These are phyloP conservation scores for Dothistroma septosporum DNA, from an alignment of 2,329 filamentous ascomycete genomes.

Conservation along the genomic window DNA sequence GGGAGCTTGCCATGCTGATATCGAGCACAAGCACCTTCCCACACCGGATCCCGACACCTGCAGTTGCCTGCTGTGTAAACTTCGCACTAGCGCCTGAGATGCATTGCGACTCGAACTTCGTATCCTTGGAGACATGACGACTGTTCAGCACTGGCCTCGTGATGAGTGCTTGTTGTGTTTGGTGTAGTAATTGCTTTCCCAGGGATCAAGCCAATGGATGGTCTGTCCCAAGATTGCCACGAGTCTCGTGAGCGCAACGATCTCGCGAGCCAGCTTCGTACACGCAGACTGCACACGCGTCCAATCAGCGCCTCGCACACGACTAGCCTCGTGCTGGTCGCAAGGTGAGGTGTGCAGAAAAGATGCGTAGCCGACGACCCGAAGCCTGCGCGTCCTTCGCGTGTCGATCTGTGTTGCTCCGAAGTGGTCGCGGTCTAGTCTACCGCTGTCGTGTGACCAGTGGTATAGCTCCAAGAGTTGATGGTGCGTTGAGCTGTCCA, in stretches of 20 bases:
- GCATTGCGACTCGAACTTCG: neutral
- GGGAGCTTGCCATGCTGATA: neutral
- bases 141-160: too few species aligned
- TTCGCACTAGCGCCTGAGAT: neutral
- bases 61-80: neutral
- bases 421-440: neutral
- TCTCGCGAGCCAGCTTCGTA: too few species aligned
- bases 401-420: neutral
- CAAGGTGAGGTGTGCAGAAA: neutral
- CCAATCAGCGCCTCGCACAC: neutral
- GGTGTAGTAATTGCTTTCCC: too few species aligned
- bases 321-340: neutral
- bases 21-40: neutral
- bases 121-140: neutral
- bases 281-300: neutral
- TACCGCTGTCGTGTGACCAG: too few species aligned
- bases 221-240: too few species aligned
- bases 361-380: neutral
- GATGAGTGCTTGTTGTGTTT: too few species aligned
- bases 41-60: conserved; percentile 3
- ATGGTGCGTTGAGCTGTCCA: neutral
- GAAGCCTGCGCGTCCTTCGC: neutral
- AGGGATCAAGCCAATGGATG: too few species aligned
- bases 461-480: neutral
- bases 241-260: too few species aligned